A percentile compares a stretch with the other conserved stretches of the same genome.
Evolutionary conservation across 441 rosid genomes (phyloP).

Genomic region (Pelargonium cotyledonis): DNA sequence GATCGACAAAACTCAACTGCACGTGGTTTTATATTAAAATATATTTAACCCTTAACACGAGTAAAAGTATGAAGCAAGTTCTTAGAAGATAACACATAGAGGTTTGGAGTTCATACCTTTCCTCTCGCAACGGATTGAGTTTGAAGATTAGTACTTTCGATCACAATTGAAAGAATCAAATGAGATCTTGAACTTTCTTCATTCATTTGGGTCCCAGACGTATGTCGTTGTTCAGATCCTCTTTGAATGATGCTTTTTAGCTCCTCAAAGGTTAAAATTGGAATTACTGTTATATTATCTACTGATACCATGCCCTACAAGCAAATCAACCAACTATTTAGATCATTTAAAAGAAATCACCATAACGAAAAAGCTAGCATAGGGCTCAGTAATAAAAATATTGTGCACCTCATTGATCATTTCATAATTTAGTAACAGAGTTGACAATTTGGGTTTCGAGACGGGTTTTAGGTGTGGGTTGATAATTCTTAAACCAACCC

Average conservation of each 20-base stretch:
- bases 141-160: constrained; percentile 90
- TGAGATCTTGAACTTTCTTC: constrained; percentile 97
- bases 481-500: too few species aligned
- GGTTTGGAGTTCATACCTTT: constrained; percentile 41
- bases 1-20: constrained; percentile 93
- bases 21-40: constrained; percentile 7
- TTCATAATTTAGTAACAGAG: too few species aligned
- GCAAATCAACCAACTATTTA: constrained; percentile 10
- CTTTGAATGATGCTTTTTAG: constrained; percentile 55
- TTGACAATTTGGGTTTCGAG: too few species aligned
- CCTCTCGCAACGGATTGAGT: constrained; percentile 86
- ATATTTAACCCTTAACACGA: background rate
- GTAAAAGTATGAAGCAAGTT: background rate
- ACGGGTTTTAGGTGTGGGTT: too few species aligned
- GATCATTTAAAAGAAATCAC: background rate
- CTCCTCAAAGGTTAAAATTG: constrained; percentile 73
- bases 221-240: constrained; percentile 83
- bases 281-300: constrained; percentile 70
- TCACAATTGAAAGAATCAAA: constrained; percentile 71
- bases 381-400: too few species aligned
- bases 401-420: too few species aligned
- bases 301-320: constrained; percentile 84
- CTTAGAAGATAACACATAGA: constrained; percentile 6
- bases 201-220: constrained; percentile 89
- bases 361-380: background rate